Base-by-base conservation (phyloP, 805 yeast genomes). In the Kluyveromyces nonfermentans region DNA sequence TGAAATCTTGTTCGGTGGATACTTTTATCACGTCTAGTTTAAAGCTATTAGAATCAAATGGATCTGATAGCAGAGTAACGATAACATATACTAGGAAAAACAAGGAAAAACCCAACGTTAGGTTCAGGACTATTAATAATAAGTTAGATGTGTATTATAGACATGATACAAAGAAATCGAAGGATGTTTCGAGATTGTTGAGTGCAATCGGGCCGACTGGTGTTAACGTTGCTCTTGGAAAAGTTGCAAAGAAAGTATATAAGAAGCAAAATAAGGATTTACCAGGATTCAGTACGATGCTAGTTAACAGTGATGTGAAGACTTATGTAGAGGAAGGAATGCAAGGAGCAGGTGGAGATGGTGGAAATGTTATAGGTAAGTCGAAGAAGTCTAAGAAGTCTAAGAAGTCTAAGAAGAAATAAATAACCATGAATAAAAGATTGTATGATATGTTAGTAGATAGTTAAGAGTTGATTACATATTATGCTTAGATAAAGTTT, bases 171-270 rank as follows among this genome's bases (percentile, higher is more conserved):
- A 65, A 67, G 49, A 80, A 81, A 50, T 64, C 72, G 39, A 85
- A 86, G 58, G 95, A 87, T 60, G 73, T 88, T 37, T 78, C 85
- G 19, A 73, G 89, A 51, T 57, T 87, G 18, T 65, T 85, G 58
- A 75, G 85, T 40, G 82, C 85, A 6, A 56, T 87, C 39, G 95
- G 95, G 0, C 88, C 88, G 5, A 67, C 71, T 43, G 80, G 80
- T 4, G 82, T 80, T 41, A 48, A 63, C 14, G 47, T 60, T 10
- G 47, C 50, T 16, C 50, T 54, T n/a, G 53, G 53, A 3, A 53
- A 48, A 43, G 48, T 61, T 17, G 60, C 52, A 42, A 57, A 52
- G 45, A 35, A 42, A 35, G 42, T 37, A 35, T 43, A 44, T 31
- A 38, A 37, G 32, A 45, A 45, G 28, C 42, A 46, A 35, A 31